Percentiles rank a stretch among this genome's conserved stretches.
Evolutionary conservation across 495 filamentous ascomycete genomes (phyloP).

Genomic region (Beverwykella pulmonaria): DNA sequence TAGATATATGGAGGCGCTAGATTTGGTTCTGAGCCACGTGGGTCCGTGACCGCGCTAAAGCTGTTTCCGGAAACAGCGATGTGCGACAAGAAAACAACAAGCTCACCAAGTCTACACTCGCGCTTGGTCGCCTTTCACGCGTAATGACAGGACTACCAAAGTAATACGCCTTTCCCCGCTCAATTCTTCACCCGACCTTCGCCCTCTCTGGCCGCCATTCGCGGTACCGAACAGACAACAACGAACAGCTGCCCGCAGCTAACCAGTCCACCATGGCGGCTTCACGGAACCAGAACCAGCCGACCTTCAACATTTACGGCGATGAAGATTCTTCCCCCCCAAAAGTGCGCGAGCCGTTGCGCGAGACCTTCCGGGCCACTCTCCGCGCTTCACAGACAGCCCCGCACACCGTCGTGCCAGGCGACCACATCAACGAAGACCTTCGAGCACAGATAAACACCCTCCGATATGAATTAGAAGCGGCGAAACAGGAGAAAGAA

Average conservation of each 20-base stretch:
- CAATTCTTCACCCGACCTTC: neutral
- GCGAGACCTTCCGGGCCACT: constrained; percentile 25
- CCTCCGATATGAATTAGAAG: constrained; percentile 70
- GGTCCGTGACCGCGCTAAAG: neutral
- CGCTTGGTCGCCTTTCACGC: too few relatives aligned
- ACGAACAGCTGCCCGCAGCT: neutral
- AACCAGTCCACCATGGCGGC: constrained; percentile 15
- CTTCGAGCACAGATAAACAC: constrained; percentile 69
- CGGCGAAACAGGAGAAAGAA: constrained; percentile 83
- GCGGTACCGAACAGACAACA: neutral
- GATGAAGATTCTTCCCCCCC: constrained; percentile 25
- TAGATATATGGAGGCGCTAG: too few relatives aligned
- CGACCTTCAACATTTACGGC: constrained; percentile 31
- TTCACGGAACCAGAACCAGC: constrained; percentile 20
- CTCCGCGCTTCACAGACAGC: constrained; percentile 25
- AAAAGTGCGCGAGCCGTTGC: constrained; percentile 21
- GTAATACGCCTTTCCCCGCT: neutral
- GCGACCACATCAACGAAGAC: constrained; percentile 60
- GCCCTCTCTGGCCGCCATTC: neutral
- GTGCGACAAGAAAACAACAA: neutral
- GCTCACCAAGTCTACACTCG: neutral
- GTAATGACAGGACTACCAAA: neutral
- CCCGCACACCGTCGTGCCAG: constrained; percentile 19
- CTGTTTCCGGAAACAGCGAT: neutral
- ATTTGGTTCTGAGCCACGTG: neutral